A percentile compares a stretch with the other conserved stretches of the same genome.
Evolutionary conservation across 805 yeast genomes (phyloP).

Genomic region (Clavispora asparagi): DNA sequence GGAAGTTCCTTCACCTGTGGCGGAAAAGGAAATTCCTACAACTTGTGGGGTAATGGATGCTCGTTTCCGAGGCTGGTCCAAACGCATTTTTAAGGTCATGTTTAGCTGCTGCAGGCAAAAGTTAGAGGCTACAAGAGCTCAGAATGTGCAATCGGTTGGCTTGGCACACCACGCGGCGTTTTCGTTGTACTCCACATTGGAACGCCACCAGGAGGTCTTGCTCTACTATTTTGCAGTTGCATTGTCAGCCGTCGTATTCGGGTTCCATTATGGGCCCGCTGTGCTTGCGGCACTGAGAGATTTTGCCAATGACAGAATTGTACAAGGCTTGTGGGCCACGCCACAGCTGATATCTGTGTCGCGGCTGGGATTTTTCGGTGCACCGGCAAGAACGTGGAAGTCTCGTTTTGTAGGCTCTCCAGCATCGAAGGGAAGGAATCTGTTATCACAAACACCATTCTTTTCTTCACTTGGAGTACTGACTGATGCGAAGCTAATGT

Average conservation of each 20-base stretch:
- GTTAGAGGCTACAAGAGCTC: background rate
- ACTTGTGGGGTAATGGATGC: background rate
- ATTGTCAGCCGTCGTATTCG: background rate
- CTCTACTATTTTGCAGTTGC: constrained; percentile 2
- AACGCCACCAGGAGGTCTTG: constrained; percentile 3
- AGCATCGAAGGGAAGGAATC: too few species aligned
- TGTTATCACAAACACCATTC: too few species aligned
- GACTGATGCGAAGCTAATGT: too few species aligned
- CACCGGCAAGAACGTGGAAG: background rate
- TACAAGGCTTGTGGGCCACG: background rate
- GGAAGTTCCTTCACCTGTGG: background rate
- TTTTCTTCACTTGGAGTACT: too few species aligned
- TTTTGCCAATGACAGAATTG: background rate
- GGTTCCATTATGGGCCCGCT: background rate
- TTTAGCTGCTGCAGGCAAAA: background rate
- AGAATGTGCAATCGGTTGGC: background rate
- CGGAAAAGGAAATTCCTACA: background rate
- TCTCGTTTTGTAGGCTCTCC: background rate
- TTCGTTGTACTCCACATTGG: constrained; percentile 2
- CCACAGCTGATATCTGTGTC: background rate
- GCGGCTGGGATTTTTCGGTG: background rate
- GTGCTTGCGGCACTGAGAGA: background rate
- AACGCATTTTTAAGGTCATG: background rate
- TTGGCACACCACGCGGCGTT: background rate
- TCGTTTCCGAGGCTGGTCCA: background rate